A percentile compares a stretch with the other conserved stretches of the same genome.
Conservation (phyloP, 192 early-diverging fungal species). For the Linnemannia exigua region DNA sequence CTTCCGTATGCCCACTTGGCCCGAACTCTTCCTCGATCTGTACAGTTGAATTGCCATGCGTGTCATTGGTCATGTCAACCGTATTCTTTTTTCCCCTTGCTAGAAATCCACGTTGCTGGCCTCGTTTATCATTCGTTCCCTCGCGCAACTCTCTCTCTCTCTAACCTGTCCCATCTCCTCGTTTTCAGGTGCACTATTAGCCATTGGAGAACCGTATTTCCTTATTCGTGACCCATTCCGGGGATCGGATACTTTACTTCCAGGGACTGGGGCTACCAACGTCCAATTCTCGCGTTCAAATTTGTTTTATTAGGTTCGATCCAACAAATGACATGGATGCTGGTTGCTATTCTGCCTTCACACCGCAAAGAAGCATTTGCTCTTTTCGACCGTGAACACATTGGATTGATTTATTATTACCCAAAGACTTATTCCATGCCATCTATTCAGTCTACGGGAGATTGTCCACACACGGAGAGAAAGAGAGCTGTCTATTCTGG, state of each 20-base stretch:
- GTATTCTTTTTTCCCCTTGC: background rate
- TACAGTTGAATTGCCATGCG: background rate
- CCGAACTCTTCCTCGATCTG: conserved; percentile 4
- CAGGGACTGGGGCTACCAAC: background rate
- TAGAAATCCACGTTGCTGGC: background rate
- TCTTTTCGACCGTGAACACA: background rate
- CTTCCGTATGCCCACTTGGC: background rate
- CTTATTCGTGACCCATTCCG: background rate
- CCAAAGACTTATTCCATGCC: background rate
- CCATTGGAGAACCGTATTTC: no score
- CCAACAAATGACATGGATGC: background rate
- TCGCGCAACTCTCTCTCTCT: background rate
- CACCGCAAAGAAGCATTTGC: background rate
- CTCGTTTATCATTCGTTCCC: background rate
- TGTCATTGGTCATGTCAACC: background rate
- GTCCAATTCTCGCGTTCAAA: background rate
- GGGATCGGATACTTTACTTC: background rate
- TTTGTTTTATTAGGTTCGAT: background rate
- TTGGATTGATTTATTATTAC: background rate
- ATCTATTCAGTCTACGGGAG: background rate
- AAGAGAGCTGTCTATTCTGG: background rate
- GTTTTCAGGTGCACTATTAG: no score
- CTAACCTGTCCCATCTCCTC: background rate
- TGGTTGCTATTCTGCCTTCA: background rate
- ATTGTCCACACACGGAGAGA: background rate